Conservation (phyloP, 1,139 yeast genomes). For the Sugiyamaella paludigena region DNA sequence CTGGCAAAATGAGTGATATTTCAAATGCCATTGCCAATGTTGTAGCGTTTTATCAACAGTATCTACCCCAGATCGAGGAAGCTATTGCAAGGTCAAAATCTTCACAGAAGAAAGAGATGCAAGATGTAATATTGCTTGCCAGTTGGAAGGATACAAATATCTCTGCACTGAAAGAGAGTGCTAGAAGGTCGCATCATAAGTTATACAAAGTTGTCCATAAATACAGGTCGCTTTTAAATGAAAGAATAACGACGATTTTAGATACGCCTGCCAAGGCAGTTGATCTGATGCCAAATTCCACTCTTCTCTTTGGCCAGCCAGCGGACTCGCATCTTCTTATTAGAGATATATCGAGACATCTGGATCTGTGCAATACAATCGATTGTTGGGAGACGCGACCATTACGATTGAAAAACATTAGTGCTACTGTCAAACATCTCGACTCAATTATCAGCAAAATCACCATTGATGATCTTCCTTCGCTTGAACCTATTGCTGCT, state of each 20-base stretch:
- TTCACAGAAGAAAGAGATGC: constrained; percentile 69
- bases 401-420: constrained; percentile 49
- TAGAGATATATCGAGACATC: constrained; percentile 4
- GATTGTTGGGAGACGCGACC: constrained; percentile 58
- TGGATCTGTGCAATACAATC: constrained; percentile 31
- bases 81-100: constrained; percentile 49
- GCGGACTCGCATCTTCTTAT: neutral
- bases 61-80: constrained; percentile 48
- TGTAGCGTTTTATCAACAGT: constrained; percentile 65
- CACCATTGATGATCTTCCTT: constrained; percentile 37
- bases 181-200: constrained; percentile 79
- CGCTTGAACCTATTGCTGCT: constrained; percentile 52
- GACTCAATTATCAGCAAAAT: constrained; percentile 19
- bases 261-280: constrained; percentile 3
- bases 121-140: constrained; percentile 82
- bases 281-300: neutral
- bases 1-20: constrained; percentile 26
- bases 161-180: constrained; percentile 90
- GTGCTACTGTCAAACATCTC: constrained; percentile 39
- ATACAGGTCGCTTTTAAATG: constrained; percentile 52
- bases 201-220: constrained; percentile 82
- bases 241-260: neutral
- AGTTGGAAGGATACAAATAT: constrained; percentile 97
- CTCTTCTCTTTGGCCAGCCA: neutral
- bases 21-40: constrained; percentile 58